These are phyloP conservation scores for Populus deltoides DNA, from an alignment of 345 rosid genomes.

Conservation along the genomic window DNA sequence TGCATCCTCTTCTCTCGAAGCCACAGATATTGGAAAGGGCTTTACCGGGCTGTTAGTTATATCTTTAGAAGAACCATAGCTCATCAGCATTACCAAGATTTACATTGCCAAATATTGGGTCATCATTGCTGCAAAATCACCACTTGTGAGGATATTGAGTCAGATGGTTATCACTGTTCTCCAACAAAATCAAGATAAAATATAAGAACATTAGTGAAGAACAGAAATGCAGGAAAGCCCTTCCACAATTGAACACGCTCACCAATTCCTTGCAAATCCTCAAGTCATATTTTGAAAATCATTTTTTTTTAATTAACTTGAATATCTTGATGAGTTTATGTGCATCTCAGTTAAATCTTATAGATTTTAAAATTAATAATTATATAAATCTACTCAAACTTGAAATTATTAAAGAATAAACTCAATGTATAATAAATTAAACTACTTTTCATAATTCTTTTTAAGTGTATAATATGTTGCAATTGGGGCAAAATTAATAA, in stretches of 20 bases:
- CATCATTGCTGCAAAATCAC: conserved; percentile 94
- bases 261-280: background rate
- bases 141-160: conserved; percentile 87
- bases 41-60: conserved; percentile 46
- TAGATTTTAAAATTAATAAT: too few species aligned
- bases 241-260: conserved; percentile 4
- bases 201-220: background rate
- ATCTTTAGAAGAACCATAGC: conserved; percentile 75
- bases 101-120: conserved; percentile 70
- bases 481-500: too few species aligned
- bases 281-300: too few species aligned
- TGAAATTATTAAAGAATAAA: too few species aligned
- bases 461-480: too few species aligned
- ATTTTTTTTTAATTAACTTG: too few species aligned
- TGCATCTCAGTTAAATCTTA: too few species aligned
- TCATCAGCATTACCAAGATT: conserved; percentile 63
- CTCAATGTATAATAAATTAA: too few species aligned
- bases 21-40: conserved; percentile 43
- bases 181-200: background rate
- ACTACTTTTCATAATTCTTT: too few species aligned
- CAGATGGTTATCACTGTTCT: conserved; percentile 41
- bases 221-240: background rate
- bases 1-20: conserved; percentile 53
- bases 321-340: background rate
- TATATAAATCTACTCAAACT: too few species aligned